Evolutionary conservation across 257 asterid genomes (phyloP), one percentile per base, ranked within the genome.

Genomic region (Gentiana dahurica): DNA sequence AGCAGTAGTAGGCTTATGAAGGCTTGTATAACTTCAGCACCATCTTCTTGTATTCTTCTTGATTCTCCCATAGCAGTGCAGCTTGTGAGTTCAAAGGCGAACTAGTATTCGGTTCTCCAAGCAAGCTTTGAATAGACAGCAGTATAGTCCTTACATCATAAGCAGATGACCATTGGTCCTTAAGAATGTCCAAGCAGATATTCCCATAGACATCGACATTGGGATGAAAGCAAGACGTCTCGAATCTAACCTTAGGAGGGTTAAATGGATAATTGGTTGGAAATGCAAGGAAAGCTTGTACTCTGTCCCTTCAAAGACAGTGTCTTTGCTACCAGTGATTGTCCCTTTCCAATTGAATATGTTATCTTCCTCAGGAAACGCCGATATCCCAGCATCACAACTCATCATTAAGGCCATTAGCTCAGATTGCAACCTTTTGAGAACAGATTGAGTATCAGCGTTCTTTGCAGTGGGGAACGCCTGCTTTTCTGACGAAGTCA

Each of bases 91-190:
- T 15, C 24, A 15, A 15, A 15, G 0, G 24, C 0, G 24, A 15
- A 15, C 24, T 15, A 0, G 24, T 15, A 15, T 15, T 15, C 24
- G 0, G 24, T 15, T 15, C 98, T 83, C 97, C 98, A 60, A 87
- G 90, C 77, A 91, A 64, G 67, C 24, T 24, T 24, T 24, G 24
- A 47, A 91, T 81, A 2, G 94, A 91, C 4, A 91, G 78, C 60
- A 91, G 72, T 65, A 91, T 78, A n/a, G 97, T 91, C 80, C 98
- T 85, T 8, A 86, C 89, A 77, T 91, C 97, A 66, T 85, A 85
- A 12, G 97, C 95, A 55, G 97, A 87, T 44, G 97, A 91, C 97
- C 97, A 87, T 65, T 91, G 85, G 64, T 87, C 96, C 90, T 87
- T 97, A 36, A 88, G 78, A 68, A 85, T 92, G 68, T 92, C 97